Evolutionary conservation across 2,329 filamentous ascomycete species (phyloP).

Genomic region (Pseudopithomyces chartarum): DNA sequence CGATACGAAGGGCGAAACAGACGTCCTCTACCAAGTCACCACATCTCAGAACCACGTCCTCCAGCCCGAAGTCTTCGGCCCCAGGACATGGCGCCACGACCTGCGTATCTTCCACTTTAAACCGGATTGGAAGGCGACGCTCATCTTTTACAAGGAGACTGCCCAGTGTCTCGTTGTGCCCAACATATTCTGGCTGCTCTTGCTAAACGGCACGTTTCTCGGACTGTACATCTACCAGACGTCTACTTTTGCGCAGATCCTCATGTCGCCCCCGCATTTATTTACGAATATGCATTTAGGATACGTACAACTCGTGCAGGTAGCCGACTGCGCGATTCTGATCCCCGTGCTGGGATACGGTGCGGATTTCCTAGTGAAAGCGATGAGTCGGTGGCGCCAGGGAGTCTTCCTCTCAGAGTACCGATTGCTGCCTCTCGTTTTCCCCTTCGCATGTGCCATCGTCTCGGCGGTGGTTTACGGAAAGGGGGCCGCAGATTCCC

Average conservation of each 20-base stretch:
- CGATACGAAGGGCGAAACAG: too few relatives aligned
- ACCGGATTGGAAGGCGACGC: too few relatives aligned
- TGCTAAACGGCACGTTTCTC: not conserved
- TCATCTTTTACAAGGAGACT: too few relatives aligned
- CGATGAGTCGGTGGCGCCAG: slow-evolving; percentile 41
- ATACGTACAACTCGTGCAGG: too few relatives aligned
- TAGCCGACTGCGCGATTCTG: slow-evolving; percentile 10
- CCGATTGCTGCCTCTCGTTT: slow-evolving; percentile 45
- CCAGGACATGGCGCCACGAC: not conserved
- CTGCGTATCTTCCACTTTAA: not conserved
- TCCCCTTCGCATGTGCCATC: slow-evolving; percentile 44
- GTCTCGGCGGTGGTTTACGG: slow-evolving; percentile 24
- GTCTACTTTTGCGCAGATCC: not conserved
- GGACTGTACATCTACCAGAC: not conserved
- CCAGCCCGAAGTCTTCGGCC: not conserved
- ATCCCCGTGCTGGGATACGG: slow-evolving; percentile 31
- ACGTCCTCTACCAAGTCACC: not conserved
- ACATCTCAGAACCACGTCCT: not conserved
- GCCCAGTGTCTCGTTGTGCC: not conserved
- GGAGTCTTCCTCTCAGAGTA: slow-evolving; percentile 41
- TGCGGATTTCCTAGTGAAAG: slow-evolving; percentile 40
- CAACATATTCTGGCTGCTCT: not conserved
- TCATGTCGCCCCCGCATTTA: not conserved
- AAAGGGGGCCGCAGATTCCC: slow-evolving; percentile 37
- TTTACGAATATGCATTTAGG: not conserved